phyloP scores from a whole-genome alignment of 78 protist genomes.

The Dictyostelium citrinum region DNA sequence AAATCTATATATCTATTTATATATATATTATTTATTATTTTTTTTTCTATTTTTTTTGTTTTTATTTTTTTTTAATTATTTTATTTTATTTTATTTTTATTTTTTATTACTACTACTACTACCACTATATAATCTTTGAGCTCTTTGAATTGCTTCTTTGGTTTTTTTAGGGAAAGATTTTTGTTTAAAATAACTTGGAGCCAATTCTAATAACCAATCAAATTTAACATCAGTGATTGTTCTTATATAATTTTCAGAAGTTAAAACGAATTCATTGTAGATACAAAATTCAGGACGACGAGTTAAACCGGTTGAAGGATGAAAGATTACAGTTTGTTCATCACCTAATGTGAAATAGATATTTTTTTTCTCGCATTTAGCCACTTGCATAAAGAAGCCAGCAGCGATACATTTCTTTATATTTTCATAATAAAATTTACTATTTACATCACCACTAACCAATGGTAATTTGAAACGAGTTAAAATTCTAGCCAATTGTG shows the following conservation, averaged over 20 bases:
- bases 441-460: slow-evolving; percentile 59
- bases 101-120: neutral
- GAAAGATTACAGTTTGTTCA: slow-evolving; percentile 94
- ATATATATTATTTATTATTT: too few relatives aligned
- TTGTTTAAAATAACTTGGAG: slow-evolving; percentile 19
- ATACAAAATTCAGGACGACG: slow-evolving; percentile 97
- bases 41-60: neutral
- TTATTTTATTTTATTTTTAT: neutral
- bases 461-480: slow-evolving; percentile 65
- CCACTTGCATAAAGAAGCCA: slow-evolving; percentile 99
- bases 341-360: slow-evolving; percentile 97
- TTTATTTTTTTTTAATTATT: neutral
- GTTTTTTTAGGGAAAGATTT: slow-evolving; percentile 23
- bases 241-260: slow-evolving; percentile 96
- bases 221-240: slow-evolving; percentile 92
- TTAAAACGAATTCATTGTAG: slow-evolving; percentile 98
- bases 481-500: slow-evolving; percentile 93
- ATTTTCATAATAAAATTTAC: slow-evolving; percentile 87
- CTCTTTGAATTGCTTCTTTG: slow-evolving; percentile 19
- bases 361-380: slow-evolving; percentile 95
- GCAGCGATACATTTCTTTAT: slow-evolving; percentile 91
- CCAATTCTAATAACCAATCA: slow-evolving; percentile 87
- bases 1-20: too few relatives aligned
- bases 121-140: neutral
- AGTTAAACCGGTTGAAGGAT: slow-evolving; percentile 95